Evolutionary conservation across 345 rosid genomes (phyloP).

Genomic region (Lumnitzera littorea): DNA sequence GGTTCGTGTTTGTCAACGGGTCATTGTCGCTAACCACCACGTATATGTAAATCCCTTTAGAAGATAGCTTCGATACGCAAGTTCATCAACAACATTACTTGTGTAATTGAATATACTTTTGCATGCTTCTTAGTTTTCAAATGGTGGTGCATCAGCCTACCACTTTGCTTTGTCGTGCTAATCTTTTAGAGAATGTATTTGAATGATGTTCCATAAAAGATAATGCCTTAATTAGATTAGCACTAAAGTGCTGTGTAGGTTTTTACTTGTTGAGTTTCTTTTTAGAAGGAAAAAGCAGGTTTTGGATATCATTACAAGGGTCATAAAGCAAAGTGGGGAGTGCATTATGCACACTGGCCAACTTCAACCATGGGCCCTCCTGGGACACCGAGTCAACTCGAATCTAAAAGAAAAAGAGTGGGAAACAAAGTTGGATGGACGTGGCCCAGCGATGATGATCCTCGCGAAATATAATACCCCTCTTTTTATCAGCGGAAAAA

Average conservation of each 20-base stretch:
- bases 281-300: slow-evolving; percentile 11
- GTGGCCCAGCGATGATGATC: slow-evolving; percentile 34
- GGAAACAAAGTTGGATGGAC: slow-evolving; percentile 28
- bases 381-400: slow-evolving; percentile 8
- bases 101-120: too few species aligned
- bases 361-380: slow-evolving; percentile 5
- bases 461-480: too few species aligned
- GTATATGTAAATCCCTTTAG: not conserved
- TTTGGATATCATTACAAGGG: slow-evolving; percentile 14
- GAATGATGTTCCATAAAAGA: too few species aligned
- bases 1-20: slow-evolving; percentile 20
- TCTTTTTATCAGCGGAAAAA: slow-evolving; percentile 1
- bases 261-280: not conserved
- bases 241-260: not conserved
- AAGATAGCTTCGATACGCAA: slow-evolving; percentile 9
- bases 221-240: too few species aligned
- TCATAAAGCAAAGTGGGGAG: slow-evolving; percentile 11
- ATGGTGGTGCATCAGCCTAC: too few species aligned
- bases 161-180: too few species aligned
- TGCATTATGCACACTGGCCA: slow-evolving; percentile 9
- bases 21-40: slow-evolving; percentile 20
- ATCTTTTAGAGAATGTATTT: too few species aligned
- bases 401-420: too few species aligned
- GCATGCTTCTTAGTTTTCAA: too few species aligned
- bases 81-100: not conserved